These are phyloP conservation scores for Zygosaccharomyces kombuchaensis DNA, from an alignment of 805 yeast species.

Conservation along the genomic window DNA sequence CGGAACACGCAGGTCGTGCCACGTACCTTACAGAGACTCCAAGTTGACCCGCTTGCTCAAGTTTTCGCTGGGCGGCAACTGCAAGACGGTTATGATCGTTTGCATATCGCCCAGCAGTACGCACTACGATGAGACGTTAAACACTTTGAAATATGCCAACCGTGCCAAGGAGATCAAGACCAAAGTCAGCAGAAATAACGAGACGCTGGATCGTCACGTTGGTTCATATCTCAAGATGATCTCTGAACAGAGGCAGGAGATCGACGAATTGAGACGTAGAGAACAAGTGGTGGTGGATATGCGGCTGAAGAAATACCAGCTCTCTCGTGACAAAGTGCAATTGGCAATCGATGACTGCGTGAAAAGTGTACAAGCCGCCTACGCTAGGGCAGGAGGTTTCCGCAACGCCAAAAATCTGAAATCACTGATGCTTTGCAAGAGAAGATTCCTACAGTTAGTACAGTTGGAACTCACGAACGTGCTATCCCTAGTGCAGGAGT, in stretches of 20 bases:
- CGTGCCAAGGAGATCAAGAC: slow-evolving; percentile 90
- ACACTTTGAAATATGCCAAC: slow-evolving; percentile 86
- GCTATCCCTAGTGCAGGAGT: slow-evolving; percentile 18
- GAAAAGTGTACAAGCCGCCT: slow-evolving; percentile 38
- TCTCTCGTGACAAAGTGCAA: slow-evolving; percentile 39
- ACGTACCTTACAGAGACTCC: slow-evolving; percentile 88
- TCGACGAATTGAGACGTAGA: slow-evolving; percentile 58
- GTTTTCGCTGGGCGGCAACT: slow-evolving; percentile 88
- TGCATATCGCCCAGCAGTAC: slow-evolving; percentile 82
- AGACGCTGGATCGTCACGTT: slow-evolving; percentile 73
- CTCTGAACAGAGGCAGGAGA: slow-evolving; percentile 71
- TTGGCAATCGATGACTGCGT: slow-evolving; percentile 41
- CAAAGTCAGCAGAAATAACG: slow-evolving; percentile 67
- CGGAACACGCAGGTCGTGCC: slow-evolving; percentile 49
- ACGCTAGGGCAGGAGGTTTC: slow-evolving; percentile 40
- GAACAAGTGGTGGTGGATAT: slow-evolving; percentile 43
- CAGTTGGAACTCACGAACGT: slow-evolving; percentile 37
- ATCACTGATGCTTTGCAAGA: slow-evolving; percentile 37
- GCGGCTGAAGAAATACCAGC: slow-evolving; percentile 35
- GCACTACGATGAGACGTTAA: slow-evolving; percentile 90
- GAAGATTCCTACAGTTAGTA: slow-evolving; percentile 41
- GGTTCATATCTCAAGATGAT: slow-evolving; percentile 82
- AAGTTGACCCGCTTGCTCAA: slow-evolving; percentile 82
- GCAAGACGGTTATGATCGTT: slow-evolving; percentile 94
- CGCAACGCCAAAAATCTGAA: slow-evolving; percentile 42